These are phyloP conservation scores for Chytriomyces sp. DNA, from an alignment of 192 early-diverging fungal species.

Conservation along the genomic window DNA sequence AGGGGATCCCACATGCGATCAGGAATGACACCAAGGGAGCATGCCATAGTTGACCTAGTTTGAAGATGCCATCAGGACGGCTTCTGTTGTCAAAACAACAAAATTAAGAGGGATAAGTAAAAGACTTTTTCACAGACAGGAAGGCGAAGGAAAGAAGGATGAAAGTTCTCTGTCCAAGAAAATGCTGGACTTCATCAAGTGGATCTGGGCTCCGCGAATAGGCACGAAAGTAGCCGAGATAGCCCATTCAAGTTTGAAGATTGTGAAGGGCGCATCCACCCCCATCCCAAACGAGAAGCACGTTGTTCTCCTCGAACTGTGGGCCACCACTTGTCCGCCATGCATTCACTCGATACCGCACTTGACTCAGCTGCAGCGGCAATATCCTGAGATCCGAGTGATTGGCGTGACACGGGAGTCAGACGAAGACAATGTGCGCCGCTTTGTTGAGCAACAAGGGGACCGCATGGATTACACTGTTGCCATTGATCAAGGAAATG, in stretches of 20 bases:
- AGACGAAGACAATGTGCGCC: slow-evolving; percentile 51
- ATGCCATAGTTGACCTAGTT: slow-evolving; percentile 56
- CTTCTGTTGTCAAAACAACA: slow-evolving; percentile 2
- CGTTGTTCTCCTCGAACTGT: slow-evolving; percentile 33
- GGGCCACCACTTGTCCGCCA: slow-evolving; percentile 25
- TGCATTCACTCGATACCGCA: slow-evolving; percentile 31
- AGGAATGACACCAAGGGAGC: slow-evolving; percentile 49
- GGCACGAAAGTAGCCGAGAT: slow-evolving; percentile 7
- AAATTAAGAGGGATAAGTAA: background rate
- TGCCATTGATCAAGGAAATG: slow-evolving; percentile 46
- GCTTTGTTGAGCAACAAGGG: slow-evolving; percentile 43
- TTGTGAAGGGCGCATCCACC: slow-evolving; percentile 22
- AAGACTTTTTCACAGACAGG: background rate
- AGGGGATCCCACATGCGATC: slow-evolving; percentile 58
- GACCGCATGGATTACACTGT: slow-evolving; percentile 53
- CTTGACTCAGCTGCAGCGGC: slow-evolving; percentile 39
- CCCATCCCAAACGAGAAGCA: background rate
- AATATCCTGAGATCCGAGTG: slow-evolving; percentile 41
- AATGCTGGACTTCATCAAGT: background rate
- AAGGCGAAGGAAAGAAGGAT: background rate
- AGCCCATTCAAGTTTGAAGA: slow-evolving; percentile 14
- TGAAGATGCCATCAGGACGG: slow-evolving; percentile 1
- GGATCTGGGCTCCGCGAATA: background rate
- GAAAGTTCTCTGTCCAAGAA: no score
- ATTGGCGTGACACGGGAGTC: slow-evolving; percentile 55